These are phyloP conservation scores for Penicillium palitans DNA, from an alignment of 2,329 filamentous ascomycete species.

Conservation along the genomic window DNA sequence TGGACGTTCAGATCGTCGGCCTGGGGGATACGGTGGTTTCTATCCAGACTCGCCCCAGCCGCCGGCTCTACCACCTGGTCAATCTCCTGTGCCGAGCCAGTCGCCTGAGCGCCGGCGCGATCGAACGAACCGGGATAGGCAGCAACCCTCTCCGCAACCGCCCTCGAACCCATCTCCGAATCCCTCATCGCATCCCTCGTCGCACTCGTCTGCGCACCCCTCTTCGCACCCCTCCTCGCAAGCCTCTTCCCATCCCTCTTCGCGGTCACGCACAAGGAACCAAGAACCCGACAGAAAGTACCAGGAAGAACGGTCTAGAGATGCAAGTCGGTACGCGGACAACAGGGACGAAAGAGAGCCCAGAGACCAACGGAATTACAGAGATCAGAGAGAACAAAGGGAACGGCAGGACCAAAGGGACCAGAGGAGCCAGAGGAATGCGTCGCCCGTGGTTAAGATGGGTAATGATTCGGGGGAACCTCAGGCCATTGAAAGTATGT, in stretches of 20 bases:
- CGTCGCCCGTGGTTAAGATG: constrained; percentile 16
- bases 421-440: constrained; percentile 23
- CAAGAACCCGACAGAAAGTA: constrained; percentile 29
- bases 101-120: constrained; percentile 39
- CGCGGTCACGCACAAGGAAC: constrained; percentile 39
- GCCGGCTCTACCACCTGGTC: constrained; percentile 27
- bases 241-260: constrained; percentile 23
- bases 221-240: constrained; percentile 10
- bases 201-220: background rate
- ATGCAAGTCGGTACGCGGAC: constrained; percentile 8
- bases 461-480: constrained; percentile 25
- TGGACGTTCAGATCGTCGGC: constrained; percentile 37
- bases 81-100: constrained; percentile 30
- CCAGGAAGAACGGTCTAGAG: constrained; percentile 31
- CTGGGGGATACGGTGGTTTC: constrained; percentile 49
- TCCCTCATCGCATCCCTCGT: constrained; percentile 1
- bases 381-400: background rate
- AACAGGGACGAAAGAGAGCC: background rate
- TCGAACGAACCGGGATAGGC: constrained; percentile 33
- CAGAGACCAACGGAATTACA: no score
- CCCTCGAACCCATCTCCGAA: constrained; percentile 31
- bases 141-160: constrained; percentile 16
- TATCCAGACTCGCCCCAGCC: constrained; percentile 35
- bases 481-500: constrained; percentile 41
- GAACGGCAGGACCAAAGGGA: background rate